These are phyloP conservation scores for Sicyos baderoa DNA, from an alignment of 306 rosid genomes.

Conservation along the genomic window DNA sequence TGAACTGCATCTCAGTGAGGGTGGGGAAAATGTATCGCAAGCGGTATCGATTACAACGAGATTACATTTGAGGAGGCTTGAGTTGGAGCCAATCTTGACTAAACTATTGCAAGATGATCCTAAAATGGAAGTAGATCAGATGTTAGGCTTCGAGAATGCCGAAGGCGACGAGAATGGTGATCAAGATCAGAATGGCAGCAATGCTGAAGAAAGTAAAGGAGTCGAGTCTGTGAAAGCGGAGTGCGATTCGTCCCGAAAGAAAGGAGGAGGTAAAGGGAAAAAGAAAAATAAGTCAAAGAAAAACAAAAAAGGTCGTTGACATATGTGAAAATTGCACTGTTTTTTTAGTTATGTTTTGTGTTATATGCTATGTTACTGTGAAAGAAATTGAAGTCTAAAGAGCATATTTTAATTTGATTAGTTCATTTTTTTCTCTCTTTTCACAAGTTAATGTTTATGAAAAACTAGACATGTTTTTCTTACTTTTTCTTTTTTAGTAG, in stretches of 20 bases:
- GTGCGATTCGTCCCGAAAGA: neutral
- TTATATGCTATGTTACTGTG: neutral
- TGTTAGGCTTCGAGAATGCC: neutral
- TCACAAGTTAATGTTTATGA: neutral
- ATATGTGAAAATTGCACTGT: neutral
- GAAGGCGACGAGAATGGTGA: neutral
- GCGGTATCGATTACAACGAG: slow-evolving; percentile 11
- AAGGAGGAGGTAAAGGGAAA: neutral
- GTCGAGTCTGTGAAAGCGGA: neutral
- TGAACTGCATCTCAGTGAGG: neutral
- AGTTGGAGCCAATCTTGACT: slow-evolving; percentile 11
- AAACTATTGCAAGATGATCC: neutral
- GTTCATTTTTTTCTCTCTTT: neutral
- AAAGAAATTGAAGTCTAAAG: neutral
- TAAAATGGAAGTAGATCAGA: neutral
- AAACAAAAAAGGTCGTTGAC: neutral
- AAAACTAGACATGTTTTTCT: no score
- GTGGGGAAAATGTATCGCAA: neutral
- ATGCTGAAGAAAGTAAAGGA: neutral
- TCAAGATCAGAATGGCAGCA: neutral
- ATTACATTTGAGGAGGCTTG: slow-evolving; percentile 12
- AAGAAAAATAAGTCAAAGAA: neutral
- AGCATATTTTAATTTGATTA: neutral
- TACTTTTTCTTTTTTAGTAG: no score
- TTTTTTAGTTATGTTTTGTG: neutral